A percentile compares a stretch with the other conserved stretches of the same genome.
These are phyloP conservation scores for Davidsoniella australis DNA, from an alignment of 2,329 filamentous ascomycete genomes.

Conservation along the genomic window DNA sequence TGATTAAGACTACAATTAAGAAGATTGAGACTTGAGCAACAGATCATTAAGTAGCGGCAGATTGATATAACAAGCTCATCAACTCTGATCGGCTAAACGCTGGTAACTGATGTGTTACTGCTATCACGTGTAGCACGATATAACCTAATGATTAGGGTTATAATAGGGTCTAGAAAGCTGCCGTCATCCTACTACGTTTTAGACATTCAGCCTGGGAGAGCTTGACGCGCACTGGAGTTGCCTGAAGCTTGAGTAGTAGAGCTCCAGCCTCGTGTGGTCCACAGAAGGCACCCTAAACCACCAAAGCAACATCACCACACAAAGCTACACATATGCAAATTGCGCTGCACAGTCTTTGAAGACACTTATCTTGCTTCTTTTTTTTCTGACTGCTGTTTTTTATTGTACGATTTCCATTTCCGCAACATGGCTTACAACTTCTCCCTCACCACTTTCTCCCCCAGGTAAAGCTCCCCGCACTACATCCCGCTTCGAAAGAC, in stretches of 20 bases:
- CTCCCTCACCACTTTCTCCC: constrained; percentile 97
- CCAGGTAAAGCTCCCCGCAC: constrained; percentile 50
- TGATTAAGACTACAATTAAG: no score
- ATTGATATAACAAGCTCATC: no score
- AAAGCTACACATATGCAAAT: no score
- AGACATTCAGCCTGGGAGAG: constrained; percentile 1
- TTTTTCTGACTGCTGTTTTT: constrained; percentile 2
- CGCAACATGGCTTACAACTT: constrained; percentile 30
- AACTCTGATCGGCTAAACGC: no score
- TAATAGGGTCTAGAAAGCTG: not conserved
- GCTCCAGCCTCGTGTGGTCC: constrained; percentile 13
- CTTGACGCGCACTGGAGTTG: constrained; percentile 14
- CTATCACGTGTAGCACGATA: no score
- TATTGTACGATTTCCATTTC: not conserved
- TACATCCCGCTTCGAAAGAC: constrained; percentile 14
- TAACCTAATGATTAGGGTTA: no score
- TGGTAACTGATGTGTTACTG: no score
- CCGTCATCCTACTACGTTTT: not conserved
- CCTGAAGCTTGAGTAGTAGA: constrained; percentile 12
- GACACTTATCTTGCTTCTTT: not conserved
- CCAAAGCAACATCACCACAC: not conserved
- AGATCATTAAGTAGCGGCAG: no score
- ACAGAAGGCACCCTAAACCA: constrained; percentile 5
- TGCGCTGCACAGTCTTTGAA: no score
- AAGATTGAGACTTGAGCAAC: no score